Base-by-base conservation (phyloP, 768 basidiomycete genomes). In the Pleurotus pulmonarius region DNA sequence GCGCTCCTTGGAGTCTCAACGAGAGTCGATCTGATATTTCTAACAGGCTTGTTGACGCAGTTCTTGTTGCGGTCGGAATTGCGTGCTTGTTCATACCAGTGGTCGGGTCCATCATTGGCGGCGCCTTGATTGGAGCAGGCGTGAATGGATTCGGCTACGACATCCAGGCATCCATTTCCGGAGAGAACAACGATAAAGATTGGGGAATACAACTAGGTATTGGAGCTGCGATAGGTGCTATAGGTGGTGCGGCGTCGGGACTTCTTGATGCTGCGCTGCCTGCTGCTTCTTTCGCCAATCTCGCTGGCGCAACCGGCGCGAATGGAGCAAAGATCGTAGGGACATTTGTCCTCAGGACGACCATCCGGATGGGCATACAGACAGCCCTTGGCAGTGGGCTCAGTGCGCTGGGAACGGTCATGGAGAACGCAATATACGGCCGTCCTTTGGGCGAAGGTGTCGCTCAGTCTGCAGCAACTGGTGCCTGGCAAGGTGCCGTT, bases 181-280 rank as follows among this genome's bases (percentile, higher is more conserved):
- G 51, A 12, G 51, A 53, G 51, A 16, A n/a, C 20, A 56, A 48
- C 15, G 56, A 59, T 24, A 43, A 34, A 22, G 58, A 59, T 18
- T 59, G 58, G 58, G 58, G 58, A 20, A 59, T 59, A 48, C 58
- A 59, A 24, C 39, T 59, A 11, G 58, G 58, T 5, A 40, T 59
- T 22, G 58, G 58, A 2, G 58, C 58, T 3, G 25, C 40, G 11
- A 46, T 56, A 24, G 58, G 58, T 11, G 58, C 44, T 11, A 56
- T 59, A 3, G 40, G 46, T 4, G 58, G 58, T 5, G 58, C 37
- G 13, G 58, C 58, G 13, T 26, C 38, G 5, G 58, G 55, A 11
- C 48, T 39, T 1, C 20, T 59, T 6, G 56, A 59, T 46, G n/a
- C 56, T 15, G 56, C 49, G 5, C 46, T 59, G 3, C 58, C 58